Evolutionary conservation across 2,329 filamentous ascomycete genomes (phyloP), one percentile per base, ranked within the genome.

Genomic region (Trichoderma simmonsii): DNA sequence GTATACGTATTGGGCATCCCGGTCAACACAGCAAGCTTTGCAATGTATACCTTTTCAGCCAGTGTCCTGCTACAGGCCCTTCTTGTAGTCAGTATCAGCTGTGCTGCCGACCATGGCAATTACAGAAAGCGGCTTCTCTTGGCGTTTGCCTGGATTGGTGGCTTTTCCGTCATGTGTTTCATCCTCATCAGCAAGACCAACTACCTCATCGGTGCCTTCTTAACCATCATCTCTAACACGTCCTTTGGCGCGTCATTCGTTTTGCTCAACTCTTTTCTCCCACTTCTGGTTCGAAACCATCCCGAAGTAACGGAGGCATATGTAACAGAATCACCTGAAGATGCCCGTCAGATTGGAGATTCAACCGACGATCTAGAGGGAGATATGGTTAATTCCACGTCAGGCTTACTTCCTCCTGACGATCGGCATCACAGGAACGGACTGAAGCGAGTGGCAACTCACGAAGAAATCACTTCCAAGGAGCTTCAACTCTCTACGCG

Each of bases 41-140:
- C 94, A 80, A 97, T 98, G 94, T 98, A 98, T 83, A 98, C 94
- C 2, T 99, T 99, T 82, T 97, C 94, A 72, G 85, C 97, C 78
- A 97, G 93, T 79, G 96, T 99, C 1, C 82, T 98, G 24, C 81
- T 98, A 12, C 96, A 99, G 80, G 93, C 95, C 1, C 82, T 98
- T 32, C 84, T 98, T 34, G 97, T 99, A 57, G 94, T 99, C 74
- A 97, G 94, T 78, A 97, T 99, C 86, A 97, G 94, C 78, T 96
- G 93, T 70, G 95, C 95, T 8, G 96, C 96, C 71, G 96, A 99
- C 80, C 95, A 98, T 82, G 96, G 96, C 74, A 92, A 89, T 76
- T 96, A 95, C 83, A 91, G 96, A 73, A 99, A 98, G 85, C 92
- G 90, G 69, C 88, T 99, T 24, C 86, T 99, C 24, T 85, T 98